Base-by-base conservation (phyloP, 306 rosid species). In the Styphnolobium japonicum region DNA sequence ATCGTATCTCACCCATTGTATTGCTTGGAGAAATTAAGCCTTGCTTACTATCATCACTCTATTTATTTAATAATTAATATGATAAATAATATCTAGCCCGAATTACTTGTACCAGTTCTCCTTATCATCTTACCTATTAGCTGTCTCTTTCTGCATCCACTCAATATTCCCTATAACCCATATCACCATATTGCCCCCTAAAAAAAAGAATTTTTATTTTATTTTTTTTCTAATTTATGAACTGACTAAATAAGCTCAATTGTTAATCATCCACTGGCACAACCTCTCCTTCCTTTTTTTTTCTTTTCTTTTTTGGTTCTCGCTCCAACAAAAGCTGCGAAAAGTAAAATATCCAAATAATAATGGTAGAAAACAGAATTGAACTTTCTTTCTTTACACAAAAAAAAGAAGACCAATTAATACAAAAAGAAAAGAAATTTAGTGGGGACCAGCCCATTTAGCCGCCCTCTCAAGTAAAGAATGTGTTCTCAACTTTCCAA, bases 381-480 rank as follows among this genome's bases (percentile, higher is more conserved):
- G 14, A 71, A 79, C 46, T 45, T 27, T 53, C 76, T 81, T 81
- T 52, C 81, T 88, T 86, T 88, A 84, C 92, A 85, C 22, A 84
- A 71, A 71, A 48, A 2, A n/a, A 78, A 79, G 29, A 21, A 67
- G 63, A 67, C 4, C 61, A 61, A 69, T 21, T 71, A 46, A 71
- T 65, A 48, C 36, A 76, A 56, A 69, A 48, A 51, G 52, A 73
- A 34, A 77, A 68, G 75, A 77, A 79, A 48, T 62, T 37, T 64
- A 5, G 39, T 10, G 36, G 52, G 64, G 74, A 10, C 48, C 78
- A 66, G 80, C 77, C 69, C 58, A 18, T 79, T 73, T 71, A 53
- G 67, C 77, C 75, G 86, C 62, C 70, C 78, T 75, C 81, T 58
- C 23, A 84, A 67, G 88, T 66, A 84, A 84, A 78, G 67, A 82